Evolutionary conservation across 129 eudicot species (phyloP).

Genomic region (Oenanthe sinensis): DNA sequence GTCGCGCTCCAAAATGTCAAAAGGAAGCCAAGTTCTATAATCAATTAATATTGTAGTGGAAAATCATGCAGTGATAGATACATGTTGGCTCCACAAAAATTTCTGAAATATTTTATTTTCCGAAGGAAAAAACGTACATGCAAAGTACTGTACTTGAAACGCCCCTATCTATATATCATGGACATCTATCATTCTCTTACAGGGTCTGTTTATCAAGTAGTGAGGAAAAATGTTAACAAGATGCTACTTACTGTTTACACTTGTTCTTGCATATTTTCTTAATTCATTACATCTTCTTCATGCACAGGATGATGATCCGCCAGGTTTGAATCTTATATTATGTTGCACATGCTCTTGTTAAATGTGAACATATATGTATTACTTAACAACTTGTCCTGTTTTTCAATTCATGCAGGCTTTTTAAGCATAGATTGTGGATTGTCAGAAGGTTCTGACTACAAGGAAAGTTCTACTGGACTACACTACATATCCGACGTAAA

Average conservation of each 20-base stretch:
- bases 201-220: not conserved
- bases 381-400: not conserved
- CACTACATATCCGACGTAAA: slow-evolving; percentile 24
- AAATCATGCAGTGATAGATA: not conserved
- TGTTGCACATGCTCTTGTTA: not conserved
- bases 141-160: not conserved
- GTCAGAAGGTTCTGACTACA: slow-evolving; percentile 18
- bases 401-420: slow-evolving; percentile 29
- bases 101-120: too few relatives aligned
- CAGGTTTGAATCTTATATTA: not conserved
- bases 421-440: slow-evolving; percentile 64
- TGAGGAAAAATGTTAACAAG: not conserved
- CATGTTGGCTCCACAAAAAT: too few relatives aligned
- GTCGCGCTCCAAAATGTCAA: not conserved
- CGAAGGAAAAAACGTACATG: not conserved
- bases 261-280: not conserved
- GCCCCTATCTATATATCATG: not conserved
- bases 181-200: not conserved
- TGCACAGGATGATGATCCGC: slow-evolving; percentile 1
- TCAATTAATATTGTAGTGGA: not conserved
- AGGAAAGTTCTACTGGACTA: slow-evolving; percentile 16
- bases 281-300: not conserved
- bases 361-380: not conserved
- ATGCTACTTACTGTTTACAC: not conserved
- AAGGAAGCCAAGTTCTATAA: not conserved